Base-by-base conservation (phyloP, 2,329 filamentous ascomycete species). In the Colletotrichum gigasporum region DNA sequence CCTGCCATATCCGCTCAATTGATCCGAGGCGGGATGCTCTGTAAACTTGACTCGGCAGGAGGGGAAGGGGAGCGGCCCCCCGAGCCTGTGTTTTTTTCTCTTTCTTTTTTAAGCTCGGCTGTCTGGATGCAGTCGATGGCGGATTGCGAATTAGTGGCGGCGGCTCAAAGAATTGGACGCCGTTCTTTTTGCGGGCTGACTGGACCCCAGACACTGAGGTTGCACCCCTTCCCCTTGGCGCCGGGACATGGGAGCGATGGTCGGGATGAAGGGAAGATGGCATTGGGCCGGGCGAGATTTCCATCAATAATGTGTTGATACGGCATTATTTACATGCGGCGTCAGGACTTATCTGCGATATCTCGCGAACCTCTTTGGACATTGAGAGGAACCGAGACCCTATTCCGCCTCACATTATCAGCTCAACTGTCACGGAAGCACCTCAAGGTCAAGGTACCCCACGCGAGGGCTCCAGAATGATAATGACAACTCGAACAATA, bases 31-130 rank as follows among this genome's bases (percentile, higher is more conserved):
- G 24, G 20, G 41, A 39, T 22, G 24, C n/a, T n/a, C n/a, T n/a
- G n/a, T n/a, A 24, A 16, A 26, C 62, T 60, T 65, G 62, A 61
- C 62, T 65, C 62, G 62, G 56, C 62, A 34, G 39, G 35, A 55
- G 41, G 26, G 28, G 26, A 16, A 56, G 18, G 22, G 30, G 30
- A 45, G 16, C 22, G 22, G 34, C 62, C 61, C 56, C 62, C 53
- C 50, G 41, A 51, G 56, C 62, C 56, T 44, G 41, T 65, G 42
- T 54, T 44, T 55, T 24, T 34, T 53, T 53, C 48, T 44, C 42
- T 37, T 39, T 51, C 56, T 44, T 61, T 61, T 62, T 50, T 44
- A 61, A 65, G 56, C 56, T 65, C 56, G 62, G 62, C 42, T 64
- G 62, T 64, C 62, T 64, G 48, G 56, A 64, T 64, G 56, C 61